phyloP scores from a whole-genome alignment of 2,329 filamentous ascomycete species.

The Chrysosporium queenslandicum region DNA sequence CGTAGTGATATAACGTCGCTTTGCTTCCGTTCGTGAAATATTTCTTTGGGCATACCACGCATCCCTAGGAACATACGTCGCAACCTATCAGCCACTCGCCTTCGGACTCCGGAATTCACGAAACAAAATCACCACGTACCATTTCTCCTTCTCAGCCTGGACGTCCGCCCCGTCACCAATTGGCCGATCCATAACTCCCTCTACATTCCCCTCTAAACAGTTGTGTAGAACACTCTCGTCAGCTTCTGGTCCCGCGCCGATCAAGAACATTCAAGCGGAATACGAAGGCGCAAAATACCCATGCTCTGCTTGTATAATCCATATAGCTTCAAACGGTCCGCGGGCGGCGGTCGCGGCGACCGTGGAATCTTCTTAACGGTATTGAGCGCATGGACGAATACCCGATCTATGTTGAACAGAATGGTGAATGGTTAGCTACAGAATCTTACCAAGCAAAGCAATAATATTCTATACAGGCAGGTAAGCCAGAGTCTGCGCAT shows the following conservation, averaged over 20 bases:
- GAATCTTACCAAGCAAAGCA: not conserved
- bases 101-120: constrained; percentile 14
- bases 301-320: constrained; percentile 98
- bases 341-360: constrained; percentile 73
- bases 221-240: constrained; percentile 13
- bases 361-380: constrained; percentile 96
- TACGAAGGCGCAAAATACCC: constrained; percentile 41
- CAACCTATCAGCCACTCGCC: not conserved
- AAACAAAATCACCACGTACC: constrained; percentile 35
- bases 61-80: constrained; percentile 48
- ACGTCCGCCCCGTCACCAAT: constrained; percentile 42
- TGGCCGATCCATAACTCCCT: constrained; percentile 84
- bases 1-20: constrained; percentile 84
- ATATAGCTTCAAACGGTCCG: constrained; percentile 83
- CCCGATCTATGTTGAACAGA: constrained; percentile 57
- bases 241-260: constrained; percentile 8
- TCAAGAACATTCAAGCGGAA: not conserved
- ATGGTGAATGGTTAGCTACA: not conserved
- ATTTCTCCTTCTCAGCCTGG: constrained; percentile 55
- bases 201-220: constrained; percentile 71
- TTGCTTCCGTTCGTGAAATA: constrained; percentile 79
- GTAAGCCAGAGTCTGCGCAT: not conserved
- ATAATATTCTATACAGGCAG: not conserved
- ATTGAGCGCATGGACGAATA: constrained; percentile 97
- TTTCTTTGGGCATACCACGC: constrained; percentile 86